A percentile compares a stretch with the other conserved stretches of the same genome.
Conservation (phyloP, 805 yeast species). For the Candida rishiriensis region DNA sequence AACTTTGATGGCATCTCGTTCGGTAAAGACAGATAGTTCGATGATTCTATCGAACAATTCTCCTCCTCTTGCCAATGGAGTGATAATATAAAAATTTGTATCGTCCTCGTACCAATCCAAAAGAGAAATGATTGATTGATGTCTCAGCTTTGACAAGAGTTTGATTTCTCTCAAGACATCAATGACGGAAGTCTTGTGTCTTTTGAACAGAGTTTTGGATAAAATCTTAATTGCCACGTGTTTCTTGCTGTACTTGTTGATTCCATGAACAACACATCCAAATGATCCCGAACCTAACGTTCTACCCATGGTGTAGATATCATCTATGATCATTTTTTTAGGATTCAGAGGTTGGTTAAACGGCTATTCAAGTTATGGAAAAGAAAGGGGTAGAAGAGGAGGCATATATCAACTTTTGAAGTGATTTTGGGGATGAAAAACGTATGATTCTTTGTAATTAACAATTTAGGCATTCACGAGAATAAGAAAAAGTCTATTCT, state of each 20-base stretch:
- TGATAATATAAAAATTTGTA: slow-evolving; percentile 82
- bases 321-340: slow-evolving; percentile 37
- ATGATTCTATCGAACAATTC: slow-evolving; percentile 84
- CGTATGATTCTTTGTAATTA: no score
- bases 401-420: no score
- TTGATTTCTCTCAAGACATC: slow-evolving; percentile 71
- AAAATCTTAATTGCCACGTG: slow-evolving; percentile 84
- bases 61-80: slow-evolving; percentile 90
- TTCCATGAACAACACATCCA: slow-evolving; percentile 80
- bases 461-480: no score
- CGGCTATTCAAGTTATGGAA: no score
- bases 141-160: slow-evolving; percentile 57
- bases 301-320: slow-evolving; percentile 19
- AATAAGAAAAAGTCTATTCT: no score
- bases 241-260: slow-evolving; percentile 38
- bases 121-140: slow-evolving; percentile 78
- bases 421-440: no score
- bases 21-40: slow-evolving; percentile 72
- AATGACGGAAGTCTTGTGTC: slow-evolving; percentile 61
- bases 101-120: slow-evolving; percentile 84
- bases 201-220: slow-evolving; percentile 78
- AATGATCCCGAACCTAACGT: slow-evolving; percentile 89
- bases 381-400: no score
- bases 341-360: no score
- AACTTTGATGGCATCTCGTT: slow-evolving; percentile 69